Conservation (phyloP, 1,284 basidiomycete species). For the Phlebopus sp. region DNA sequence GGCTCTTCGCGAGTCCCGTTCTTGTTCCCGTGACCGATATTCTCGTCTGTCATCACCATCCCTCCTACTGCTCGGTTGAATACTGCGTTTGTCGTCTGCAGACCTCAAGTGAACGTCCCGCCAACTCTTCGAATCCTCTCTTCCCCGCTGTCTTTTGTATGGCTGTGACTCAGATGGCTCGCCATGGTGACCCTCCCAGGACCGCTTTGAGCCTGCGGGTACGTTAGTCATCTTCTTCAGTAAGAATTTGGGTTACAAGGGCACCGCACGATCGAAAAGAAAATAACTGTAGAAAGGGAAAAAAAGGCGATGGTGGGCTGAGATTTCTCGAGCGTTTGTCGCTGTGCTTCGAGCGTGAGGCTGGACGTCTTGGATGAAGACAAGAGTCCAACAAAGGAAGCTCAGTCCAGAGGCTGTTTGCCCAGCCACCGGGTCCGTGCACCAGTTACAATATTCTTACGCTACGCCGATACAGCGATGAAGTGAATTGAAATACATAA, state of each 20-base stretch:
- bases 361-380: not conserved
- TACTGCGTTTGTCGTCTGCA: constrained; percentile 34
- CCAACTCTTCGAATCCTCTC: constrained; percentile 70
- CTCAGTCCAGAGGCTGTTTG: not conserved
- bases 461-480: no score
- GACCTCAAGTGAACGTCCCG: constrained; percentile 65
- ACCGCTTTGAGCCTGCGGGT: constrained; percentile 78
- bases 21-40: constrained; percentile 31
- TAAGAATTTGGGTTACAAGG: constrained; percentile 63
- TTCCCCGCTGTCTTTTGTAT: constrained; percentile 49
- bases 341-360: not conserved
- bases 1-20: constrained; percentile 31
- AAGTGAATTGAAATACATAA: no score
- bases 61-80: constrained; percentile 28
- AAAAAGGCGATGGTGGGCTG: not conserved
- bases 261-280: constrained; percentile 74
- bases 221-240: constrained; percentile 71
- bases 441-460: not conserved
- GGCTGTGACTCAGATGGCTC: constrained; percentile 37
- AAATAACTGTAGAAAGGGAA: constrained; percentile 14
- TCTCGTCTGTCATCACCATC: constrained; percentile 33
- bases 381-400: not conserved
- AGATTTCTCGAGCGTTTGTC: not conserved
- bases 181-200: constrained; percentile 57
- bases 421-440: constrained; percentile 20